Conservation (phyloP, 768 basidiomycete species). For the Boletus reticulatus region DNA sequence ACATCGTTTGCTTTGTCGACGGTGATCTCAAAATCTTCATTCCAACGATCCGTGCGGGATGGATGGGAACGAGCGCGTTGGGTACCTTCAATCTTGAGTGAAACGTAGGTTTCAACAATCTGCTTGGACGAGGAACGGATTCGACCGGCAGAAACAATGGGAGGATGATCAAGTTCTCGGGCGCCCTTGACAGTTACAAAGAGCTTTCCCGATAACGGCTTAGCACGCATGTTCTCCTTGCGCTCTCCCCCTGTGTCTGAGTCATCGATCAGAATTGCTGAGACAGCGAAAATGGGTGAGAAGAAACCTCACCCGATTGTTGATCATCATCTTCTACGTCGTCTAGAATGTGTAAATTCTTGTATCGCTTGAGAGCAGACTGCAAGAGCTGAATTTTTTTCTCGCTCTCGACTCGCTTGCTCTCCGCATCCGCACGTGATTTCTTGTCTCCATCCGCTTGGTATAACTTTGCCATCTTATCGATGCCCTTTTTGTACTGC, state of each 20-base stretch:
- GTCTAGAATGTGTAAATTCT: slow-evolving; percentile 92
- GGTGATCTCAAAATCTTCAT: slow-evolving; percentile 93
- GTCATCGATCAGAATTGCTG: slow-evolving; percentile 25
- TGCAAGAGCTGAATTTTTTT: slow-evolving; percentile 94
- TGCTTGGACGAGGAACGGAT: slow-evolving; percentile 80
- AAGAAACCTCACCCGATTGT: slow-evolving; percentile 41
- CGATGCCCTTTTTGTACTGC: slow-evolving; percentile 97
- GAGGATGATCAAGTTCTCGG: slow-evolving; percentile 93
- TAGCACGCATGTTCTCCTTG: slow-evolving; percentile 90
- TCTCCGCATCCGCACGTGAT: slow-evolving; percentile 88
- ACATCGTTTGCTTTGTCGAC: slow-evolving; percentile 99
- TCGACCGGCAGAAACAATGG: slow-evolving; percentile 56
- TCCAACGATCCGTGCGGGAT: slow-evolving; percentile 94
- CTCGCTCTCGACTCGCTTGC: slow-evolving; percentile 92
- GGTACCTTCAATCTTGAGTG: slow-evolving; percentile 95
- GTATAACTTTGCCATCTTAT: slow-evolving; percentile 98
- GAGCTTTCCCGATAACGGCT: slow-evolving; percentile 91
- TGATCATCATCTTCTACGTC: slow-evolving; percentile 88
- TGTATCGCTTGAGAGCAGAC: slow-evolving; percentile 92
- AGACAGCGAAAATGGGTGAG: background rate
- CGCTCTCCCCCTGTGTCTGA: slow-evolving; percentile 76
- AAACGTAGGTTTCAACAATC: slow-evolving; percentile 79
- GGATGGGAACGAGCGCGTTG: slow-evolving; percentile 91
- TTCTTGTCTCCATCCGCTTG: slow-evolving; percentile 97
- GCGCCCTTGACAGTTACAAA: slow-evolving; percentile 87